Percentiles rank a stretch among this genome's conserved stretches.
Evolutionary conservation across 225 moss, liverwort and hornwort species (phyloP).

Genomic region (Pseudoscleropodium purum): DNA sequence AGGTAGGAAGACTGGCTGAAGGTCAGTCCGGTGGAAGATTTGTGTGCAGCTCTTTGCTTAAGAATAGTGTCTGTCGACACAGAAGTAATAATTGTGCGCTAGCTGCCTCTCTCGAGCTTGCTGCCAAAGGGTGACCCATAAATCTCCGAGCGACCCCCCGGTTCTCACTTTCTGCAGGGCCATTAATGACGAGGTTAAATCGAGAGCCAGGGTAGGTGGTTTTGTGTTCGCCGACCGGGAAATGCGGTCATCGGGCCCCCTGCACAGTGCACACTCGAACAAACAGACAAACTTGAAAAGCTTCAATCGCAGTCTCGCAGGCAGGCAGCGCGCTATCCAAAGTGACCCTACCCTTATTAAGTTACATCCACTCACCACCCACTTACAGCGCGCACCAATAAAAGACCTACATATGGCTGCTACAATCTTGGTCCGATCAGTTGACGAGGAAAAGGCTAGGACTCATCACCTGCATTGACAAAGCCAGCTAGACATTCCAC

Average conservation of each 20-base stretch:
- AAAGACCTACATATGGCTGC: neutral
- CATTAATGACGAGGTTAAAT: neutral
- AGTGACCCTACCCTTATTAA: neutral
- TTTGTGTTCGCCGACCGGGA: neutral
- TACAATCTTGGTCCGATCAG: slow-evolving; percentile 32
- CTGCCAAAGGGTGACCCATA: neutral
- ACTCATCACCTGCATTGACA: neutral
- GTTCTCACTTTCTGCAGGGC: neutral
- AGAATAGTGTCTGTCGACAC: neutral
- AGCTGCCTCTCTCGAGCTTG: neutral
- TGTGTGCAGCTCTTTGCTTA: neutral
- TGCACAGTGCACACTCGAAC: neutral
- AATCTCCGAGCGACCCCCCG: neutral
- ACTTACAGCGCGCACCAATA: slow-evolving; percentile 2
- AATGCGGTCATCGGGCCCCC: neutral
- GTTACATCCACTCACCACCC: neutral
- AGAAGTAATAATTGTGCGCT: neutral
- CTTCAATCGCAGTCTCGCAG: neutral
- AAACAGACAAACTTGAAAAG: slow-evolving; percentile 1
- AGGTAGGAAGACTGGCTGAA: neutral
- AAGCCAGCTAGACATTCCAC: slow-evolving; percentile 1
- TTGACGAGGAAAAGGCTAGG: neutral
- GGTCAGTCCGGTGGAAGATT: neutral
- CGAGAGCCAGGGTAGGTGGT: neutral
- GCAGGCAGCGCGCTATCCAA: slow-evolving; percentile 10